These are phyloP conservation scores for Clavispora phyllophila DNA, from an alignment of 805 yeast species.

Conservation along the genomic window DNA sequence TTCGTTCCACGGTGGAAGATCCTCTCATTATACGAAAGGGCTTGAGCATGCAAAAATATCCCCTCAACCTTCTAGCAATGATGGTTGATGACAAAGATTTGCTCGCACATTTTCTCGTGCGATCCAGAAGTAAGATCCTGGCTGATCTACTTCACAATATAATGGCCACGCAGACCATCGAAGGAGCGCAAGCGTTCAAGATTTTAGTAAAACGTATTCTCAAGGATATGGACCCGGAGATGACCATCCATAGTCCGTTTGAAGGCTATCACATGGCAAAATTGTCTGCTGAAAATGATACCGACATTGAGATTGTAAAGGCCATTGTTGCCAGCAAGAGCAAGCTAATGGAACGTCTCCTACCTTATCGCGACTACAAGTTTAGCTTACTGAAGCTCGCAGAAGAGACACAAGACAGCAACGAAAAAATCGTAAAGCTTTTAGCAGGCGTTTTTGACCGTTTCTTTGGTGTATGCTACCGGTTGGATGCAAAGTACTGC, in stretches of 20 bases:
- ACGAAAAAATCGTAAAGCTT: constrained; percentile 2
- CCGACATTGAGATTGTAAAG: constrained; percentile 7
- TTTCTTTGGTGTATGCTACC: constrained; percentile 11
- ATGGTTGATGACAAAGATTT: constrained; percentile 8
- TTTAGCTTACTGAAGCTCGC: constrained; percentile 5
- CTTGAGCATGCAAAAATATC: constrained; percentile 6
- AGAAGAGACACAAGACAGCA: constrained; percentile 1
- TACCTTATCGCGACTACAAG: constrained; percentile 8
- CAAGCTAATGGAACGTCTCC: constrained; percentile 6
- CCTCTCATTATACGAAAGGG: constrained; percentile 11
- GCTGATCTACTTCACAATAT: constrained; percentile 4
- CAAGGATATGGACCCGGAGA: constrained; percentile 1
- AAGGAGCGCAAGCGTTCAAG: constrained; percentile 8
- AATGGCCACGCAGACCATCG: constrained; percentile 7
- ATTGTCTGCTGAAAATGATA: neutral
- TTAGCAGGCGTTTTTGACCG: constrained; percentile 12
- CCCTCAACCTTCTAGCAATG: constrained; percentile 5
- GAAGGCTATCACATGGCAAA: constrained; percentile 3
- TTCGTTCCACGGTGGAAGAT: constrained; percentile 6
- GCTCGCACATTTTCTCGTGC: constrained; percentile 2
- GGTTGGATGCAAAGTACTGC: constrained; percentile 9
- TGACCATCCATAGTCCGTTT: constrained; percentile 7
- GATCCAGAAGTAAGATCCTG: neutral
- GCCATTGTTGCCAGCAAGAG: constrained; percentile 12
- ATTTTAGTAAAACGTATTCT: constrained; percentile 4